Evolutionary conservation across 768 basidiomycete genomes (phyloP), one percentile per base, ranked within the genome.

Genomic region (Macrocybe gigantea): DNA sequence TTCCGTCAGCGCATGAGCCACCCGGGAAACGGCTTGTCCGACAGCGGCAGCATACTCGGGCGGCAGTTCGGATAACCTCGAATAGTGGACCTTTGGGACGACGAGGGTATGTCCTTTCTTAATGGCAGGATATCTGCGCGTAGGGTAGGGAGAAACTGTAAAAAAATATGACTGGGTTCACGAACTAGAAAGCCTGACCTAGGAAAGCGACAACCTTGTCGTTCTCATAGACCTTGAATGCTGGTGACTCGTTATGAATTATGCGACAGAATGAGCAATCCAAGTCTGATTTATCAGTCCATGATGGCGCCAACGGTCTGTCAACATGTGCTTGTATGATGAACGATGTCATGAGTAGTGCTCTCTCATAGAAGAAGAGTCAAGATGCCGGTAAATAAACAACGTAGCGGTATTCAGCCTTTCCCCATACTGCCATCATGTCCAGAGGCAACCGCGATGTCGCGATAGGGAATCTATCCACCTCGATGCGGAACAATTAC

Each of bases 291-390:
- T 77, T 69, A 11, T 66, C 61, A 14, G 59, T 63, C 84, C 82
- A 83, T n/a, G 70, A 63, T n/a, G 62, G 49, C 12, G 75, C 69
- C 34, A 68, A 49, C 10, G 65, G 58, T 7, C 82, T 75, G 48
- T 66, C 60, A 35, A 75, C 67, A 56, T 85, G 84, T 14, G 76
- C 71, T 48, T 81, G 70, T 60, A 88, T 85, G 13, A 88, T 79
- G 67, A 83, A 85, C 33, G 83, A 85, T 49, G 85, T 87, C 85
- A 87, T 86, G 51, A n/a, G n/a, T n/a, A n/a, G n/a, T n/a, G n/a
- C n/a, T n/a, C n/a, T n/a, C n/a, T n/a, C n/a, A n/a, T n/a, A n/a
- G 14, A 15, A 42, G 37, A 33, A 11, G 37, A 7, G 14, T 38
- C 36, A 45, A 35, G 15, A 7, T 43, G 40, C 14, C 6, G 47